A percentile compares a stretch with the other conserved stretches of the same genome.
Evolutionary conservation across 176 grass and related monocot genomes (phyloP).

Genomic region (Triticum timopheevii): DNA sequence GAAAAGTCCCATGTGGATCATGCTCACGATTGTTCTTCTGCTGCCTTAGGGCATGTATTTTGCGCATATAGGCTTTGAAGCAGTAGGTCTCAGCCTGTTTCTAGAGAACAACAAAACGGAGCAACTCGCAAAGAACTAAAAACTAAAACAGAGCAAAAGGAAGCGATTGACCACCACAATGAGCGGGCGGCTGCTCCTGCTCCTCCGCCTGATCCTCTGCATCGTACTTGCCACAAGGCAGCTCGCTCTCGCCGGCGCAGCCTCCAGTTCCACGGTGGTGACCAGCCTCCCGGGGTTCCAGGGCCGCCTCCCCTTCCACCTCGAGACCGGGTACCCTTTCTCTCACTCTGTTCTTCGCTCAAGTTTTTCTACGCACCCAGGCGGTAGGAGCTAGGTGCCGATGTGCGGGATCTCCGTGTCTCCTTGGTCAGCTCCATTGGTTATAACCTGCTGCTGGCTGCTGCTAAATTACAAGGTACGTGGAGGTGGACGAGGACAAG

Average conservation of each 20-base stretch:
- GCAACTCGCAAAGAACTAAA: too few species aligned
- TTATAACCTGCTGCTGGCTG: background rate
- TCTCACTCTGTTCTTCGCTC: background rate
- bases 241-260: background rate
- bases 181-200: background rate
- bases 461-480: slow-evolving; percentile 32
- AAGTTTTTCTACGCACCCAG: too few species aligned
- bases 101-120: too few species aligned
- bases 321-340: slow-evolving; percentile 51
- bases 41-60: too few species aligned
- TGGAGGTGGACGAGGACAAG: slow-evolving; percentile 48
- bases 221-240: background rate
- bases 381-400: too few species aligned
- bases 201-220: background rate
- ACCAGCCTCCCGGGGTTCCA: slow-evolving; percentile 52
- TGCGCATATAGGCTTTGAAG: too few species aligned
- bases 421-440: background rate
- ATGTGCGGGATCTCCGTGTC: too few species aligned
- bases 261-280: slow-evolving; percentile 24
- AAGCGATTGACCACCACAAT: too few species aligned
- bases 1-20: too few species aligned
- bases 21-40: too few species aligned
- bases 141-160: too few species aligned
- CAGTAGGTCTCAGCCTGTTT: too few species aligned
- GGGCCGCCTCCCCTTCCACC: slow-evolving; percentile 47